Conservation (phyloP, 73 alveolate species). For the Stentor coeruleus region DNA sequence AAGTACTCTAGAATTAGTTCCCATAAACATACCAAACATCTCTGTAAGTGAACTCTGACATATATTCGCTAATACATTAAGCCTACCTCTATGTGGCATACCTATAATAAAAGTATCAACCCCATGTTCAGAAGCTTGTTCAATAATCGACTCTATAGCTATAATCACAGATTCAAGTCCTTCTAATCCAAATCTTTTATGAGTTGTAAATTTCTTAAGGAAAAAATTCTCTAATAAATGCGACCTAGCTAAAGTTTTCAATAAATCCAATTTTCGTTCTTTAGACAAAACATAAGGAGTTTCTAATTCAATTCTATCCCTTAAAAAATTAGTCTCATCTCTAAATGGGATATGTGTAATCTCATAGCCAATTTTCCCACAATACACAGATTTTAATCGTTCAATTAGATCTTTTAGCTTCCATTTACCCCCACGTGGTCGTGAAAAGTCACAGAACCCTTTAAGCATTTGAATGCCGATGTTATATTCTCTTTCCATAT, state of each 20-base stretch:
- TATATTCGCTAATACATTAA: constrained; percentile 73
- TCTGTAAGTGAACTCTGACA: constrained; percentile 37
- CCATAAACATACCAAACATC: constrained; percentile 40
- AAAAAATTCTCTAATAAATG: constrained; percentile 66
- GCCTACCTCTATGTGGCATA: constrained; percentile 98
- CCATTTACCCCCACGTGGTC: constrained; percentile 44
- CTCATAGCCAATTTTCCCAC: constrained; percentile 73
- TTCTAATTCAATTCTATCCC: constrained; percentile 65
- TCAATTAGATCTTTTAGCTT: constrained; percentile 73
- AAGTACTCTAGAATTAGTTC: constrained; percentile 10
- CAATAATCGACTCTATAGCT: constrained; percentile 52
- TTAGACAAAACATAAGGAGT: constrained; percentile 45
- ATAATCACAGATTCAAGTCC: constrained; percentile 36
- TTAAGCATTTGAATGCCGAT: constrained; percentile 11
- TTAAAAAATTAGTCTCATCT: constrained; percentile 79
- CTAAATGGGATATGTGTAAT: constrained; percentile 71
- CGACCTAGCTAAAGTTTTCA: constrained; percentile 72
- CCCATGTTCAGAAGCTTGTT: constrained; percentile 46
- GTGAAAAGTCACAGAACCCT: not conserved
- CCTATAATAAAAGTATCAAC: constrained; percentile 67
- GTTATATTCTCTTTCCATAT: not conserved
- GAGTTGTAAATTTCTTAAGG: constrained; percentile 74
- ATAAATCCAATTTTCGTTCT: constrained; percentile 43
- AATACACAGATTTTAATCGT: constrained; percentile 61
- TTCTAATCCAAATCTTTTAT: constrained; percentile 83